Conservation (phyloP, 331 rosid genomes). For the Spiraea crenata region DNA sequence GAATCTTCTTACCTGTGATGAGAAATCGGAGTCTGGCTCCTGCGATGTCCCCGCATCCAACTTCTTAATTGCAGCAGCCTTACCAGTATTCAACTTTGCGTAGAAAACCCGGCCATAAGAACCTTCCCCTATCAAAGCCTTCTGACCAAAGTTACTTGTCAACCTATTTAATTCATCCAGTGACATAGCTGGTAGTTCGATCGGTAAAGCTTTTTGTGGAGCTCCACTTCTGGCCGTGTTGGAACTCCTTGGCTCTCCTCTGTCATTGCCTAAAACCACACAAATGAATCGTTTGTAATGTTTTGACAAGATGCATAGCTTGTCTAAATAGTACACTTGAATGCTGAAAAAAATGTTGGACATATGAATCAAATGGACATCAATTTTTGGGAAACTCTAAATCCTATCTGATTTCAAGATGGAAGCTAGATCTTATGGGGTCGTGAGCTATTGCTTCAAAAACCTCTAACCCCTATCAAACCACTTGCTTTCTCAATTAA, state of each 20-base stretch:
- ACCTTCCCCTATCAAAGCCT: conserved; percentile 88
- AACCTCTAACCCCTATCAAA: background rate
- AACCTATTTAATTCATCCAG: conserved; percentile 70
- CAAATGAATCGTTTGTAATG: background rate
- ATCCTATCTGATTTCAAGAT: background rate
- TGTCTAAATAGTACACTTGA: background rate
- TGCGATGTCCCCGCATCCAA: conserved; percentile 64
- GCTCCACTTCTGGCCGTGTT: conserved; percentile 54
- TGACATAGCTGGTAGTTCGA: conserved; percentile 63
- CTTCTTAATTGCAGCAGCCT: conserved; percentile 77
- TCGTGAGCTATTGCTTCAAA: background rate
- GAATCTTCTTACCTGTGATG: conserved; percentile 52
- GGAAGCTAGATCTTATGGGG: background rate
- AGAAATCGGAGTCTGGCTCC: conserved; percentile 72
- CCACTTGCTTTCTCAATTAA: background rate
- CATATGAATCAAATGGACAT: background rate
- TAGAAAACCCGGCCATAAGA: conserved; percentile 82
- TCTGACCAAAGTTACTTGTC: conserved; percentile 67
- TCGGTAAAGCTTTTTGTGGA: conserved; percentile 73
- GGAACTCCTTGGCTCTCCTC: conserved; percentile 84
- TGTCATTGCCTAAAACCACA: conserved; percentile 46
- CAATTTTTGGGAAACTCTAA: background rate
- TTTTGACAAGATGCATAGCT: background rate
- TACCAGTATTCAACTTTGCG: conserved; percentile 56
- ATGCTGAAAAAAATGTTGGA: background rate